Evolutionary conservation across 495 filamentous ascomycete genomes (phyloP), one percentile per base, ranked within the genome.

Genomic region (Xylaria nigripes): DNA sequence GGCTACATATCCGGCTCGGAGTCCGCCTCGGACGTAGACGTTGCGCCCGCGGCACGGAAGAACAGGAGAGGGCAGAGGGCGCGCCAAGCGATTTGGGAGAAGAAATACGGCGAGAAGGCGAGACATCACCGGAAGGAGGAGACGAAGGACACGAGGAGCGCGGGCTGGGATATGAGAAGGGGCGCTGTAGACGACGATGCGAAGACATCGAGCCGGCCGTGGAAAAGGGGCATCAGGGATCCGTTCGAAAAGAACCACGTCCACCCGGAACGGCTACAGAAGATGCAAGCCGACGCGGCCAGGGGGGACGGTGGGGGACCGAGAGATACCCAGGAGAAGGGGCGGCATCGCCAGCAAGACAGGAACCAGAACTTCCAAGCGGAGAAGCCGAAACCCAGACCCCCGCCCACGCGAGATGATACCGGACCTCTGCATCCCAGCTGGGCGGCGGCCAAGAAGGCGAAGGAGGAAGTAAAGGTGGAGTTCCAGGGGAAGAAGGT

Each of bases 1-100:
- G 91, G 90, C 43, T 98, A 98, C 72, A 86, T 86, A 69, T 96
- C 92, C 16, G 93, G 90, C 58, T 91, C 88, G 3, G 90, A 91
- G 58, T 75, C 76, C 45, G 69, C 72, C 12, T 73, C 80, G 1
- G 84, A 84, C 48, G 61, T 79, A 13, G 78, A 79, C 47, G 61
- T 71, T 16, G 67, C 65, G 8, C 74, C 74, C 5, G 53, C 66
- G 6, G 42, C 60, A 44, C 70, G 75, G 41, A 96, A 92, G 69
- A 97, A 98, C 68, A 78, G 93, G 24, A 82, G 86, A 63, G 93
- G 93, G 10, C 93, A 98, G 67, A 84, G 85, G 50, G 92, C 88
- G 7, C 82, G 93, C 12, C 86, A 88, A 34, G 80, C 83, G 8
- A 77, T 96, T 46, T 90, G 86, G 86, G 92, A 96, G 75, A 92